phyloP scores from a whole-genome alignment of 2,329 filamentous ascomycete genomes.

The Colletotrichum tofieldiae region DNA sequence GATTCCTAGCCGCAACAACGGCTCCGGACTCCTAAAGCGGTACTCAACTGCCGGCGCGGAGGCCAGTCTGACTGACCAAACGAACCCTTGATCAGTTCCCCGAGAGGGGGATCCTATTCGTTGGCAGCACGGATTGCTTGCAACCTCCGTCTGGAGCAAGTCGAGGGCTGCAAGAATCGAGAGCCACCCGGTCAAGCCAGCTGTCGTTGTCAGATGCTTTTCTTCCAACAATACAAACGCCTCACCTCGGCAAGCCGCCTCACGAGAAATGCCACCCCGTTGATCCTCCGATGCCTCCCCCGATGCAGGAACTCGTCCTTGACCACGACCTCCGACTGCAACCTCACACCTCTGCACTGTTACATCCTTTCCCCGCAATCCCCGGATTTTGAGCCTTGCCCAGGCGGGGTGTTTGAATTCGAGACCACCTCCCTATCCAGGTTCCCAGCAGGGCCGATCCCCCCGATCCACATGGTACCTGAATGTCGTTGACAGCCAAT shows the following conservation, averaged over 20 bases:
- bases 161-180: background rate
- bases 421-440: conserved; percentile 9
- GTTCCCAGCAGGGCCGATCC: conserved; percentile 4
- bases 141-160: background rate
- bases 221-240: background rate
- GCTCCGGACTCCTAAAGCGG: background rate
- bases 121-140: background rate
- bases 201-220: conserved; percentile 23
- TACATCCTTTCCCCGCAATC: conserved; percentile 24
- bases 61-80: background rate
- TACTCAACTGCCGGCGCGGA: conserved; percentile 19
- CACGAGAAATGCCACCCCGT: background rate
- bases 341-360: conserved; percentile 13
- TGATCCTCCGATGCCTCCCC: conserved; percentile 18
- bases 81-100: background rate
- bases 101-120: background rate
- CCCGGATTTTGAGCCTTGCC: conserved; percentile 29
- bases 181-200: background rate
- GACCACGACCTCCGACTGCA: conserved; percentile 22
- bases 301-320: conserved; percentile 37
- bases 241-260: conserved; percentile 19
- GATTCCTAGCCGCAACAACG: background rate
- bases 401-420: background rate
- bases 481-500: background rate
- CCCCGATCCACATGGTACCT: background rate